These are phyloP conservation scores for Aspergillus sclerotialis DNA, from an alignment of 2,329 filamentous ascomycete genomes.

Conservation along the genomic window DNA sequence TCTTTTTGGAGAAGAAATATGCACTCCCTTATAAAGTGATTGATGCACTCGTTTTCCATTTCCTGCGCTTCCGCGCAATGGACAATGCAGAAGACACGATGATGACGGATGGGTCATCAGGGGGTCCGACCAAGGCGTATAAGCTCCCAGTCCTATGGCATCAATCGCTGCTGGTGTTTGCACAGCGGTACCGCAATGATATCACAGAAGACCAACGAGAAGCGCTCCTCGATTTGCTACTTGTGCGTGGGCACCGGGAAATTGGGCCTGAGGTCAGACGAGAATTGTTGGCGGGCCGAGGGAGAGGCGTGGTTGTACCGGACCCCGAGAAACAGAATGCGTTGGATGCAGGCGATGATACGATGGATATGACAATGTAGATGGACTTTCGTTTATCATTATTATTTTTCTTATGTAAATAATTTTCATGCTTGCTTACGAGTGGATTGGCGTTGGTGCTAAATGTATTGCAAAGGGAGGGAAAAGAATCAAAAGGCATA, in stretches of 20 bases:
- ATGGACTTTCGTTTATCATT: constrained; percentile 8
- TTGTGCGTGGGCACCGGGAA: constrained; percentile 75
- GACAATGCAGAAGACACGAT: constrained; percentile 50
- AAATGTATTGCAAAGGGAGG: too few relatives aligned
- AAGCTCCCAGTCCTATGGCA: constrained; percentile 94
- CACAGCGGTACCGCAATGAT: constrained; percentile 89
- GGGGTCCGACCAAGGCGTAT: constrained; percentile 45
- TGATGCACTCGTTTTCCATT: constrained; percentile 93
- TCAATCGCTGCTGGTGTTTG: constrained; percentile 85
- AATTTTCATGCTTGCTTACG: too few relatives aligned
- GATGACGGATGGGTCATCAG: constrained; percentile 33
- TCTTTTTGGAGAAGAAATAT: constrained; percentile 93
- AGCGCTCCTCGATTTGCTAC: constrained; percentile 76
- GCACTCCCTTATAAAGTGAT: constrained; percentile 91
- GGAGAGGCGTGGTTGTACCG: constrained; percentile 61
- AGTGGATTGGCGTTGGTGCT: too few relatives aligned
- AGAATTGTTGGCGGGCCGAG: constrained; percentile 80
- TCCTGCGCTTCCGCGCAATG: constrained; percentile 74
- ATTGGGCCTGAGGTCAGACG: constrained; percentile 89
- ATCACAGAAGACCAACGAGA: constrained; percentile 94
- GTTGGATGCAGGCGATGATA: constrained; percentile 72
- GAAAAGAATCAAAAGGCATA: too few relatives aligned
- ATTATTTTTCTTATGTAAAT: too few relatives aligned
- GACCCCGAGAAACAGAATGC: constrained; percentile 48
- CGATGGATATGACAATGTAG: constrained; percentile 64